Base-by-base conservation (phyloP, 768 basidiomycete species). In the Phlebiopsis gigantea region DNA sequence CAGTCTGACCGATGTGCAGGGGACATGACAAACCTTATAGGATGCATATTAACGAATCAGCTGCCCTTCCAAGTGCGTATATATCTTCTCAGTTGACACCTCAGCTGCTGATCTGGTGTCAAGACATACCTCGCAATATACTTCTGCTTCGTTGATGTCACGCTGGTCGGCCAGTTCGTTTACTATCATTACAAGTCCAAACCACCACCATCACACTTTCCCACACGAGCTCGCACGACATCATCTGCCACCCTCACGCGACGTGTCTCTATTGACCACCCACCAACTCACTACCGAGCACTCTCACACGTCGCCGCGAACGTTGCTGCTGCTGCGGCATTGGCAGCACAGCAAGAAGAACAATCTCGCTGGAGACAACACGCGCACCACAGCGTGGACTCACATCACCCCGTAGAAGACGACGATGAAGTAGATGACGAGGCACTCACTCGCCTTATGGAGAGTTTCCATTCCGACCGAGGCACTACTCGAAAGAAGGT, bases 121-220 rank as follows among this genome's bases (percentile, higher is more conserved):
- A 19, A 97, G 92, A 96, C 84, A 42, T 91, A 84, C 68, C 90
- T 99, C 45, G 96, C 97, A 2, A 78, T 79, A 0, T 99, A 99
- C 70, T 99, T 98, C 67, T 88, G 90, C 65, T 73, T 80, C 54
- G 80, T 98, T 50, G 97, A 99, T 70, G 73, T 83, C 49, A 74
- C 78, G 28, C 77, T 98, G 24, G 74, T 95, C 45, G 68, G 66
- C 7, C 96, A 99, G 68, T 98, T 86, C 73, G 74, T 85, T 65
- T 90, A 96, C 72, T 96, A 93, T 65, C 71, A 75, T 42, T 67
- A 70, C 17, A 66, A 64, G 26, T 66, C 70, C 29, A 75, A 73
- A 51, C 70, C 74, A 1, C 66, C 71, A 7, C 60, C 62, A 7
- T 71, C 50, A 14, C 44, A n/a, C n/a, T n/a, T 76, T 52, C 76